Conservation (phyloP, 441 rosid genomes). For the Syzygium malaccense region DNA sequence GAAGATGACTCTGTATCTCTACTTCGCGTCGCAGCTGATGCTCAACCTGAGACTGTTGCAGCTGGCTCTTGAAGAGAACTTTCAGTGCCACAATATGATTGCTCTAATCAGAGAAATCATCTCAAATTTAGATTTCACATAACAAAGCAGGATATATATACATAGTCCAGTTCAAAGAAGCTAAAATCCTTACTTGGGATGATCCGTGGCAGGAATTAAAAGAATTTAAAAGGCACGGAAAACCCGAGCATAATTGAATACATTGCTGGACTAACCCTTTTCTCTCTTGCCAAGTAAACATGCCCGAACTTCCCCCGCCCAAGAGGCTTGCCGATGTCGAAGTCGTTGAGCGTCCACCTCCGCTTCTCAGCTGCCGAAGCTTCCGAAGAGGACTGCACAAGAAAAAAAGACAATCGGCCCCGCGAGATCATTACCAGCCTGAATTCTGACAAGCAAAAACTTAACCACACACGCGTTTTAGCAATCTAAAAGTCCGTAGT, state of each 20-base stretch:
- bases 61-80: constrained; percentile 91
- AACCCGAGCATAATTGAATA: neutral
- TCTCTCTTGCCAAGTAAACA: constrained; percentile 89
- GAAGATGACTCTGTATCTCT: constrained; percentile 93
- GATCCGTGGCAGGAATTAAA: neutral
- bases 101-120: constrained; percentile 43
- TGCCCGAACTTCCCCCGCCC: constrained; percentile 98
- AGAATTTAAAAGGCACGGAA: neutral
- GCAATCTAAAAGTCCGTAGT: neutral
- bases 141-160: neutral
- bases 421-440: neutral
- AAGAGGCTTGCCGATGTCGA: constrained; percentile 94
- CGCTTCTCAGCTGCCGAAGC: constrained; percentile 41
- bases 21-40: constrained; percentile 97
- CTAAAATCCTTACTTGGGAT: neutral
- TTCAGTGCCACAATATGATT: constrained; percentile 88
- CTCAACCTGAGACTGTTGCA: constrained; percentile 95
- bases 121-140: neutral
- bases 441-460: neutral
- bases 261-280: constrained; percentile 38
- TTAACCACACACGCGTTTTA: neutral
- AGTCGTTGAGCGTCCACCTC: constrained; percentile 86
- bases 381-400: constrained; percentile 43
- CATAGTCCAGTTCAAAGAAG: neutral
- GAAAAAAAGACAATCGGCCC: neutral